A percentile compares a stretch with the other conserved stretches of the same genome.
phyloP scores from a whole-genome alignment of 2,329 filamentous ascomycete genomes.

The Penicillium sumatraense region DNA sequence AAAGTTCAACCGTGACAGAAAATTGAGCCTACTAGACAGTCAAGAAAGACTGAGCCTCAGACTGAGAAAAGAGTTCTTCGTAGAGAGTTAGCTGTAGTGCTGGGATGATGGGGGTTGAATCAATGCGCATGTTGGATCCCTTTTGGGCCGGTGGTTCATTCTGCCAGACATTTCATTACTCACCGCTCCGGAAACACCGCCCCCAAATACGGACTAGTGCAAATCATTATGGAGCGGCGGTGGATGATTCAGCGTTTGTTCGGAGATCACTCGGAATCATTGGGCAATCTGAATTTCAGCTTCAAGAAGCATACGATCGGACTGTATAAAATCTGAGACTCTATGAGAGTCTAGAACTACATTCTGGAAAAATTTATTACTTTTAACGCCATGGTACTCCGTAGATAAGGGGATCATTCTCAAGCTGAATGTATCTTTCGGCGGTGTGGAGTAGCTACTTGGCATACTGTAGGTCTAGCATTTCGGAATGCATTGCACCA shows the following conservation, averaged over 20 bases:
- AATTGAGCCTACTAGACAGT: not conserved
- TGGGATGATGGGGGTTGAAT: conserved; percentile 17
- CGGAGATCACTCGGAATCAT: no score
- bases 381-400: no score
- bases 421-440: not conserved
- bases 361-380: no score
- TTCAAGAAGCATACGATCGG: no score
- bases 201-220: no score
- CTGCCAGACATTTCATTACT: conserved; percentile 18
- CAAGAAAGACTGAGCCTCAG: not conserved
- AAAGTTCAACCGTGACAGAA: not conserved
- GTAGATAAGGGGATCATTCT: not conserved
- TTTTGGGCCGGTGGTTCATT: conserved; percentile 24
- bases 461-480: not conserved
- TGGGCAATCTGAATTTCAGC: no score
- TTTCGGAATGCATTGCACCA: not conserved
- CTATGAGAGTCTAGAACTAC: no score
- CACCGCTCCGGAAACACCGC: no score
- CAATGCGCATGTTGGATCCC: conserved; percentile 29
- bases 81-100: not conserved
- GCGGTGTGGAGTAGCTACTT: not conserved
- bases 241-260: not conserved
- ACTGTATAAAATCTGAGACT: no score
- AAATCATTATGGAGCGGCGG: no score
- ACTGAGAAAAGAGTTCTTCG: not conserved